phyloP scores from a whole-genome alignment of 352 stramenopile genomes.

The Pythium phragmitis region DNA sequence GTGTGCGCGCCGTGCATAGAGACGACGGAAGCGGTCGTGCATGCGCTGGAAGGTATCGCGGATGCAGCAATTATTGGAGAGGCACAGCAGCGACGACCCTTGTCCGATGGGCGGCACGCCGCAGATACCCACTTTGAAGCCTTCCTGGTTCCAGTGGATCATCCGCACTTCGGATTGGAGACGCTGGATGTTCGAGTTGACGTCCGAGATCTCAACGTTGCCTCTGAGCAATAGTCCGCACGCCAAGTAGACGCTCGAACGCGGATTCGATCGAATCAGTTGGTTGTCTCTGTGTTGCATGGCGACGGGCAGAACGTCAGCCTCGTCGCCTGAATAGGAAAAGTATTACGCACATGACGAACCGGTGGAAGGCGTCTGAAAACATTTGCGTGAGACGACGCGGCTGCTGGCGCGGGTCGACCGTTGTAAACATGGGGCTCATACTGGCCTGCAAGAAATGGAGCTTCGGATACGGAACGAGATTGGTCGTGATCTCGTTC shows the following conservation, averaged over 20 bases:
- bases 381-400: slow-evolving; percentile 67
- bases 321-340: background rate
- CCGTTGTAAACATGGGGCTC: slow-evolving; percentile 51
- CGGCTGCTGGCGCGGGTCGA: slow-evolving; percentile 52
- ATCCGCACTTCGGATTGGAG: slow-evolving; percentile 82
- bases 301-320: background rate
- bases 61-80: slow-evolving; percentile 90
- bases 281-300: slow-evolving; percentile 54
- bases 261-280: slow-evolving; percentile 71
- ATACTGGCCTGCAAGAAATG: slow-evolving; percentile 96
- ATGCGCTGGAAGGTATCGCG: slow-evolving; percentile 80
- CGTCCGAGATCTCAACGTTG: slow-evolving; percentile 83
- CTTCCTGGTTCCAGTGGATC: slow-evolving; percentile 90
- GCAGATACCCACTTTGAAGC: slow-evolving; percentile 89
- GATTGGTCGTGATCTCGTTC: slow-evolving; percentile 99
- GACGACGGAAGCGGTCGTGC: slow-evolving; percentile 67
- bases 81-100: slow-evolving; percentile 64
- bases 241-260: slow-evolving; percentile 75
- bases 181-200: slow-evolving; percentile 87
- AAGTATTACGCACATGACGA: background rate
- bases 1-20: slow-evolving; percentile 79
- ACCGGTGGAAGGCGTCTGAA: slow-evolving; percentile 62
- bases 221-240: slow-evolving; percentile 85
- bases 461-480: slow-evolving; percentile 98
- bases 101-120: slow-evolving; percentile 58